phyloP scores from a whole-genome alignment of 371 early-diverging fungal genomes.

The Conidiobolus coronatus region DNA sequence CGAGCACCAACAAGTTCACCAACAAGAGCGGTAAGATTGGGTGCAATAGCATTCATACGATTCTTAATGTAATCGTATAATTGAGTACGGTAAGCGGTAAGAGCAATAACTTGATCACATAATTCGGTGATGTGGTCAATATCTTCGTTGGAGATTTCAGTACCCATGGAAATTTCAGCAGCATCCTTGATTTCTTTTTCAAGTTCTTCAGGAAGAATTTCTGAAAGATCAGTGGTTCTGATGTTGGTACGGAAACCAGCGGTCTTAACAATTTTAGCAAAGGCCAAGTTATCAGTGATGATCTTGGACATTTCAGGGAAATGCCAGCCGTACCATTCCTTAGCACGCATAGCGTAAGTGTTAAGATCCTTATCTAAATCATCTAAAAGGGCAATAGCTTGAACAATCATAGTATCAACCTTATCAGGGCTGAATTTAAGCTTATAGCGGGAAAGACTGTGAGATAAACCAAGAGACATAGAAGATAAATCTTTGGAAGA shows the following conservation, averaged over 20 bases:
- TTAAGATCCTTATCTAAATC: constrained; percentile 93
- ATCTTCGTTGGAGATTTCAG: constrained; percentile 76
- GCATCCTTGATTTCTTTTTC: constrained; percentile 81
- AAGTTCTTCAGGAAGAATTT: constrained; percentile 77
- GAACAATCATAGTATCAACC: constrained; percentile 91
- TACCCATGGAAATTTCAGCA: constrained; percentile 90
- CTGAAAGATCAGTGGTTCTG: constrained; percentile 39
- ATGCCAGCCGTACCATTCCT: constrained; percentile 97
- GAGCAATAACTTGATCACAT: constrained; percentile 76
- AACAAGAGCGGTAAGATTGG: constrained; percentile 91
- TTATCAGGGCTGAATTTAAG: constrained; percentile 84
- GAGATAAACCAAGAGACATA: constrained; percentile 59
- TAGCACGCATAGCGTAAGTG: constrained; percentile 88
- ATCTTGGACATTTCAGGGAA: constrained; percentile 89
- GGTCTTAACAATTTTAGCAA: constrained; percentile 42
- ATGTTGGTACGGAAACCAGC: constrained; percentile 63
- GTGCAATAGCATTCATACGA: constrained; percentile 94
- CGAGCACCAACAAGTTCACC: constrained; percentile 94
- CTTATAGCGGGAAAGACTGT: constrained; percentile 69
- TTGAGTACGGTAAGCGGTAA: constrained; percentile 77
- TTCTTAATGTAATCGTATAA: constrained; percentile 76
- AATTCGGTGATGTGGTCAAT: constrained; percentile 84
- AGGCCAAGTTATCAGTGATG: constrained; percentile 49
- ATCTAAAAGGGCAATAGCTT: constrained; percentile 78
- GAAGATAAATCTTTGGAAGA: constrained; percentile 55